Base-by-base conservation (phyloP, 176 grass and related monocot genomes). In the Bolboschoenus planiculmis region DNA sequence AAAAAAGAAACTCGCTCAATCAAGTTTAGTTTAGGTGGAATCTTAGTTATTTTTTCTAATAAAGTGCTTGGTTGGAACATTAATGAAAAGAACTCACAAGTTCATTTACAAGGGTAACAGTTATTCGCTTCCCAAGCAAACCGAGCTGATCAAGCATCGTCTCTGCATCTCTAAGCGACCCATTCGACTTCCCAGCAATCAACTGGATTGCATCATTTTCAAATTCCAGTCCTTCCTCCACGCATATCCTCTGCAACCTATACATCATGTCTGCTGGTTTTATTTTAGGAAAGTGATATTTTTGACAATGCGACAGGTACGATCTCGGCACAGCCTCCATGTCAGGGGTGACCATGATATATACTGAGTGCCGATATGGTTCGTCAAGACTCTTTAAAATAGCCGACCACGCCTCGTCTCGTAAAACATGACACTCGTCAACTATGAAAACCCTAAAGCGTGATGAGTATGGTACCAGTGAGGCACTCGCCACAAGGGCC, bases 81-180 rank as follows among this genome's bases (percentile, higher is more conserved):
- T 13, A 77, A 67, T 56, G n/a, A 84, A 61, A 20, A 83, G 4
- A 86, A 94, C 92, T 94, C 81, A 98, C 96, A 63, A 98, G 96
- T 65, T 98, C 96, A 86, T 98, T 89, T 20, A 86, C 92, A 86
- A 98, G 92, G 90, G 96, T 93, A 82, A 98, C 84, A 35, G 92
- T 98, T 67, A 98, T 93, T 84, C 81, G 90, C 83, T 91, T 98
- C 86, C 96, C 96, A 56, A 98, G 87, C 79, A 98, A 90, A 82
- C 92, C 87, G 83, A 98, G 96, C 81, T 98, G 96, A 72, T 98
- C 96, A 82, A 98, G 92, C 92, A 98, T 91, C 58, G 91, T 95
- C 87, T 95, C 96, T 27, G 92, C 93, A 51, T 98, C 96, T 88
- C 96, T 87, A 75, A 98, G 87, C 26, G 92, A 95, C 83, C 96